phyloP scores from a whole-genome alignment of 208 protist genomes.

The Acanthamoeba triangularis region DNA sequence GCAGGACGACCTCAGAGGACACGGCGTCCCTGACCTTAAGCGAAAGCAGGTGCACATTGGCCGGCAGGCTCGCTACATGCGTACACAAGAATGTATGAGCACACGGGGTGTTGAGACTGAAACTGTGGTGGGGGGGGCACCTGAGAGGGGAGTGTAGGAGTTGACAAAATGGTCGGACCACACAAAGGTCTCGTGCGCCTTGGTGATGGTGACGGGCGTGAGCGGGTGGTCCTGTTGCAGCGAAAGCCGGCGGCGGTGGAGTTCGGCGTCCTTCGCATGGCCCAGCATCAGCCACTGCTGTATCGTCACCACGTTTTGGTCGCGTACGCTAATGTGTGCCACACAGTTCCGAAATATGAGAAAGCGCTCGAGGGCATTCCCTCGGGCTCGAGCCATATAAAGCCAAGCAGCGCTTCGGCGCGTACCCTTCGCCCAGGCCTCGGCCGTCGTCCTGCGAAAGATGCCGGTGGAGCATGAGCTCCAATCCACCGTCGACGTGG shows the following conservation, averaged over 20 bases:
- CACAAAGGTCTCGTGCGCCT: neutral
- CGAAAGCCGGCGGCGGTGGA: slow-evolving; percentile 24
- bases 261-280: neutral
- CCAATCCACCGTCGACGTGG: slow-evolving; percentile 14
- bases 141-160: slow-evolving; percentile 4
- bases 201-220: neutral
- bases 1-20: slow-evolving; percentile 15
- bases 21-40: slow-evolving; percentile 48
- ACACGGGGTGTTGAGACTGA: neutral
- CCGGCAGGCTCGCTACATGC: neutral
- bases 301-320: neutral
- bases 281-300: slow-evolving; percentile 54
- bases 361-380: neutral
- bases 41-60: slow-evolving; percentile 58
- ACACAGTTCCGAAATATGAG: neutral
- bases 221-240: slow-evolving; percentile 51
- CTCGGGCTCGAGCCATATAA: neutral
- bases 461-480: slow-evolving; percentile 82
- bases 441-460: slow-evolving; percentile 75
- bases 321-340: neutral
- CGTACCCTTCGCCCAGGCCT: slow-evolving; percentile 69
- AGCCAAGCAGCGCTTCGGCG: neutral
- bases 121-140: neutral
- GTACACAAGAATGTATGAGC: neutral
- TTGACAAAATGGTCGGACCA: neutral